A percentile compares a stretch with the other conserved stretches of the same genome.
phyloP scores from a whole-genome alignment of 2,329 filamentous ascomycete species.

The Microcera coccophila region DNA sequence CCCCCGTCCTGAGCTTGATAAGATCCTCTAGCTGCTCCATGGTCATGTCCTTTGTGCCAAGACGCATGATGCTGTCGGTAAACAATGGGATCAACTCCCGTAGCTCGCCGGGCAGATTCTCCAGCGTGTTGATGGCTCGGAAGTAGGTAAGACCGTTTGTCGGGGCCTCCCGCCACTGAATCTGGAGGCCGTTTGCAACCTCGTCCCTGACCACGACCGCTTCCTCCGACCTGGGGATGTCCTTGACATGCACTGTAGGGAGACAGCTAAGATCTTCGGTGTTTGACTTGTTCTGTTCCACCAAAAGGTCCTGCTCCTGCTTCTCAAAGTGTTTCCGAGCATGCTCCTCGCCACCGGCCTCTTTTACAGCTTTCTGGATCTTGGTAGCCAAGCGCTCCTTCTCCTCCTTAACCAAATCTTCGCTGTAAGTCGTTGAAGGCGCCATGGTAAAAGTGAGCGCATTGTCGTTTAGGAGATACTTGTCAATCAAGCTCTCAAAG shows the following conservation, averaged over 20 bases:
- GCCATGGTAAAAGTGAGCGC: slow-evolving; percentile 93
- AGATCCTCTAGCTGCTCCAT: slow-evolving; percentile 95
- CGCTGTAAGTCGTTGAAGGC: slow-evolving; percentile 70
- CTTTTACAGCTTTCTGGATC: slow-evolving; percentile 64
- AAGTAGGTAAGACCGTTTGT: slow-evolving; percentile 98
- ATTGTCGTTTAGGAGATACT: slow-evolving; percentile 84
- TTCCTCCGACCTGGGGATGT: slow-evolving; percentile 79
- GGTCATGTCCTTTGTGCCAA: slow-evolving; percentile 80
- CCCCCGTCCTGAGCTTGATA: slow-evolving; percentile 94
- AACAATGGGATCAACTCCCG: slow-evolving; percentile 84
- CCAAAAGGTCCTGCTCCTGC: slow-evolving; percentile 74
- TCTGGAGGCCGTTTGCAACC: slow-evolving; percentile 59
- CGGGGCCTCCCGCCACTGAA: slow-evolving; percentile 87
- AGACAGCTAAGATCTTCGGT: slow-evolving; percentile 82
- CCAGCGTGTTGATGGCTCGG: slow-evolving; percentile 76
- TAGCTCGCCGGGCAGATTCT: slow-evolving; percentile 78
- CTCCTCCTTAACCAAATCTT: slow-evolving; percentile 74
- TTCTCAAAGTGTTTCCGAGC: slow-evolving; percentile 69
- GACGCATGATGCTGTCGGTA: slow-evolving; percentile 85
- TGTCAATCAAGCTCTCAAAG: slow-evolving; percentile 78
- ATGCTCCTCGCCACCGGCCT: slow-evolving; percentile 66
- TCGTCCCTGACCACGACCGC: slow-evolving; percentile 58
- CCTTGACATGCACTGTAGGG: slow-evolving; percentile 80
- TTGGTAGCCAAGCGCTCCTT: slow-evolving; percentile 68
- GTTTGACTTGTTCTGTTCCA: slow-evolving; percentile 78